These are phyloP conservation scores for Dorcoceras hygrometricum DNA, from an alignment of 257 asterid species.

Conservation along the genomic window DNA sequence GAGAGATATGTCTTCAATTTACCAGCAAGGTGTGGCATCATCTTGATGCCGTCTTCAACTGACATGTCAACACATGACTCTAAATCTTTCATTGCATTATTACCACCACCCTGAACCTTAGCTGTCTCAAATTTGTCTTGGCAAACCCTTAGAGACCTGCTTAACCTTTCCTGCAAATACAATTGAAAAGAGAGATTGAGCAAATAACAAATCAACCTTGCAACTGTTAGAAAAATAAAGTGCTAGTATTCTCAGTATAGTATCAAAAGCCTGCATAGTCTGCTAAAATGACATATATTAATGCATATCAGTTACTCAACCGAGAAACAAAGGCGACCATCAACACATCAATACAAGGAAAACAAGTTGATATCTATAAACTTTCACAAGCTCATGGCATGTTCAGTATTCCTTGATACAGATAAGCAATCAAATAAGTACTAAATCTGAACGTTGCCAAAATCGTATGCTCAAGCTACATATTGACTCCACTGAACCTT, in stretches of 20 bases:
- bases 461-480: too few relatives aligned
- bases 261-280: not conserved
- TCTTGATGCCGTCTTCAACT: conserved; percentile 53
- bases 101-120: conserved; percentile 48
- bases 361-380: not conserved
- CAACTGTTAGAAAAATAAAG: not conserved
- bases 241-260: not conserved
- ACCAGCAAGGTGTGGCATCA: conserved; percentile 70
- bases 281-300: too few relatives aligned
- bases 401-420: not conserved
- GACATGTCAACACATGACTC: conserved; percentile 79
- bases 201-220: not conserved
- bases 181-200: not conserved
- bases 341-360: not conserved
- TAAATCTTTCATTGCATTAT: conserved; percentile 39
- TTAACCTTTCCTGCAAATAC: conserved; percentile 63
- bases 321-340: too few relatives aligned
- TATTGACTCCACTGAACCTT: not conserved
- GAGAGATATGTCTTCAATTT: conserved; percentile 51
- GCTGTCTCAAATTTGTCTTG: conserved; percentile 81
- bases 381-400: not conserved
- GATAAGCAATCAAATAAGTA: not conserved
- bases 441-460: too few relatives aligned
- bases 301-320: not conserved
- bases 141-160: conserved; percentile 73